Evolutionary conservation across 1,284 basidiomycete species (phyloP).

Genomic region (Schizophyllum commune): DNA sequence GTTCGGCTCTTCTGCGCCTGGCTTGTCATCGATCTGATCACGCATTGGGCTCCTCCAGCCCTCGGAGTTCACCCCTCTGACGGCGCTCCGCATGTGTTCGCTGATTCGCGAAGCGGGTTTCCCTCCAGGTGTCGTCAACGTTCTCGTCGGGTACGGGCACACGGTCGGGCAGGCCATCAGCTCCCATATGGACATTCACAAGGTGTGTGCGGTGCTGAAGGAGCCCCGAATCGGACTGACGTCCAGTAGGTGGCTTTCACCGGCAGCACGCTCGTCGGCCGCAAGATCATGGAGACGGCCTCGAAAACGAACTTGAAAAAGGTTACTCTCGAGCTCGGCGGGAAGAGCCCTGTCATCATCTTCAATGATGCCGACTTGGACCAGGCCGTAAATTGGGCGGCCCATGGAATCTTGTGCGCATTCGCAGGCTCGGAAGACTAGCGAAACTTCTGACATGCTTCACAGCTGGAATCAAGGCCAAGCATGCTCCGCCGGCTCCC

Average conservation of each 20-base stretch:
- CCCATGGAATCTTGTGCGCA: slow-evolving; percentile 58
- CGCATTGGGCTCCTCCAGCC: slow-evolving; percentile 49
- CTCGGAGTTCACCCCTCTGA: slow-evolving; percentile 86
- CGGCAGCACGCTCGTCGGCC: slow-evolving; percentile 75
- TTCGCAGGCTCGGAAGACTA: no score
- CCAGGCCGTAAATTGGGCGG: slow-evolving; percentile 75
- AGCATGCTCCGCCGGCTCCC: slow-evolving; percentile 75
- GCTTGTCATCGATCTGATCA: no score
- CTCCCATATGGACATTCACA: slow-evolving; percentile 62
- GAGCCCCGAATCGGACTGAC: no score
- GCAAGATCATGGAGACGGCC: slow-evolving; percentile 79
- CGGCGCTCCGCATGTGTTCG: slow-evolving; percentile 52
- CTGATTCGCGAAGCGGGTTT: slow-evolving; percentile 54
- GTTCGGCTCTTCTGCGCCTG: no score
- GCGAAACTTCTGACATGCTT: no score
- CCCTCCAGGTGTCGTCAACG: slow-evolving; percentile 64
- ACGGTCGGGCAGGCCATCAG: slow-evolving; percentile 50
- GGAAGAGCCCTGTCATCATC: slow-evolving; percentile 81
- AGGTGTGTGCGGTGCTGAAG: slow-evolving; percentile 18
- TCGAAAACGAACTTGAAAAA: slow-evolving; percentile 83
- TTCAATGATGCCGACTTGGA: slow-evolving; percentile 74
- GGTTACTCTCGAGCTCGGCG: slow-evolving; percentile 89
- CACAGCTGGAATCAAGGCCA: slow-evolving; percentile 53
- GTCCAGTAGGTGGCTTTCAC: slow-evolving; percentile 52
- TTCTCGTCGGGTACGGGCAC: slow-evolving; percentile 73